Percentiles rank a stretch among this genome's conserved stretches.
These are phyloP conservation scores for Aspergillus fructus DNA, from an alignment of 2,329 filamentous ascomycete species.

Conservation along the genomic window DNA sequence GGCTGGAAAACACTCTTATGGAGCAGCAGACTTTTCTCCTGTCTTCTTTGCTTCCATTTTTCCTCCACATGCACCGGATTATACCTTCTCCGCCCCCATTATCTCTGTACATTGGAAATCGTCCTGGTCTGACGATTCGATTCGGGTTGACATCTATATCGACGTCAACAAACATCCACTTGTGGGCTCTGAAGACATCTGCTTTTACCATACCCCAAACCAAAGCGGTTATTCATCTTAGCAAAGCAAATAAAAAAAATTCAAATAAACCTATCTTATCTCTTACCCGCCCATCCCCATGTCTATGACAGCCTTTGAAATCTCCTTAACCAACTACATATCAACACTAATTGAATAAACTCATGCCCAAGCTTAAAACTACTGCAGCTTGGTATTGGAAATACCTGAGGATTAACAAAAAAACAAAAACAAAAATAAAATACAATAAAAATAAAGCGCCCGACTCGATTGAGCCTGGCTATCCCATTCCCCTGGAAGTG, in stretches of 20 bases:
- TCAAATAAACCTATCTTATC: background rate
- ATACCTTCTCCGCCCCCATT: constrained; percentile 12
- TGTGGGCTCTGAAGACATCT: constrained; percentile 25
- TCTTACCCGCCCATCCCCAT: background rate
- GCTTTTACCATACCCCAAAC: constrained; percentile 26
- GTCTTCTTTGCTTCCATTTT: constrained; percentile 16
- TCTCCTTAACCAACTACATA: background rate
- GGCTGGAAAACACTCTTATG: constrained; percentile 32
- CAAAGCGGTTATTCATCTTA: constrained; percentile 18
- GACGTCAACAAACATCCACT: constrained; percentile 10
- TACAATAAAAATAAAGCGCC: background rate
- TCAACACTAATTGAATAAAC: background rate
- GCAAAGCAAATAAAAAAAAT: constrained; percentile 14
- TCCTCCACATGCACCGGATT: constrained; percentile 7
- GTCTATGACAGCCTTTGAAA: background rate
- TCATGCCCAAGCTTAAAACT: background rate
- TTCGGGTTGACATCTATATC: constrained; percentile 16
- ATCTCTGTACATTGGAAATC: constrained; percentile 24
- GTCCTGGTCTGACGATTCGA: constrained; percentile 24
- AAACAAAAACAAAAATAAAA: background rate
- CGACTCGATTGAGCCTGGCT: too few species aligned
- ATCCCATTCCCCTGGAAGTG: background rate
- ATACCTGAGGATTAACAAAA: too few species aligned
- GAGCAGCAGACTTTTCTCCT: constrained; percentile 29
- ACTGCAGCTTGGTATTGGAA: background rate